A percentile compares a stretch with the other conserved stretches of the same genome.
phyloP scores from a whole-genome alignment of 352 stramenopile genomes.

The Thraustochytrium sp. region DNA sequence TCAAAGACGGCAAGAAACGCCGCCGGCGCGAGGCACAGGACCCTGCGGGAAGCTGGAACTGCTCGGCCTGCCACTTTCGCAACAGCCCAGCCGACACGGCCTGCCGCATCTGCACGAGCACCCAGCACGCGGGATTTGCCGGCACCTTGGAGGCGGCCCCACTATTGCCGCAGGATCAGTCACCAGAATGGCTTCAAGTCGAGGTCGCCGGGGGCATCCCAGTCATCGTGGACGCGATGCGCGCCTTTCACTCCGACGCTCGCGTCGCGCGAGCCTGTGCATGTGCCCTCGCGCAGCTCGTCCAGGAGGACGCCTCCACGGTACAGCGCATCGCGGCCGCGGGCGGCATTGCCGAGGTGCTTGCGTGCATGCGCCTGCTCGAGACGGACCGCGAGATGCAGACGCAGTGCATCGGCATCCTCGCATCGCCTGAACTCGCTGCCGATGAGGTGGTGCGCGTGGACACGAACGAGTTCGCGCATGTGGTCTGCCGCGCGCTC shows the following conservation, averaged over 20 bases:
- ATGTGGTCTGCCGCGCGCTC: neutral
- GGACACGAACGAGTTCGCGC: neutral
- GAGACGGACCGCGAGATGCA: neutral
- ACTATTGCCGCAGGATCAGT: neutral
- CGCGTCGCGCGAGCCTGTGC: neutral
- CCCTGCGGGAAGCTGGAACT: neutral
- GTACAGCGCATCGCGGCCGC: constrained; percentile 1
- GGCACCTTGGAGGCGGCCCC: neutral
- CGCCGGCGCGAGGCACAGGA: neutral
- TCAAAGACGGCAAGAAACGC: constrained; percentile 3
- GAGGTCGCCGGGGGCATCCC: neutral
- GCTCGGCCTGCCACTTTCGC: constrained; percentile 6
- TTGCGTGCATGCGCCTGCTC: neutral
- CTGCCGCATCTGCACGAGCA: neutral
- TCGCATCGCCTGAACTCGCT: constrained; percentile 25
- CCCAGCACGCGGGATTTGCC: neutral
- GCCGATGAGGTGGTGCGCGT: constrained; percentile 8
- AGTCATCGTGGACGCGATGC: constrained; percentile 7
- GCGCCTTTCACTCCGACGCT: neutral
- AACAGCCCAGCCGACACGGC: neutral
- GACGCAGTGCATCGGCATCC: constrained; percentile 27
- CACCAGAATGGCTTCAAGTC: neutral
- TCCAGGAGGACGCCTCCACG: constrained; percentile 1
- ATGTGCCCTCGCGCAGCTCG: constrained; percentile 27
- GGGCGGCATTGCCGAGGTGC: constrained; percentile 2